Evolutionary conservation across 106 monocot genomes (phyloP), one percentile per base, ranked within the genome.

Genomic region (Xerophyta viscosa): DNA sequence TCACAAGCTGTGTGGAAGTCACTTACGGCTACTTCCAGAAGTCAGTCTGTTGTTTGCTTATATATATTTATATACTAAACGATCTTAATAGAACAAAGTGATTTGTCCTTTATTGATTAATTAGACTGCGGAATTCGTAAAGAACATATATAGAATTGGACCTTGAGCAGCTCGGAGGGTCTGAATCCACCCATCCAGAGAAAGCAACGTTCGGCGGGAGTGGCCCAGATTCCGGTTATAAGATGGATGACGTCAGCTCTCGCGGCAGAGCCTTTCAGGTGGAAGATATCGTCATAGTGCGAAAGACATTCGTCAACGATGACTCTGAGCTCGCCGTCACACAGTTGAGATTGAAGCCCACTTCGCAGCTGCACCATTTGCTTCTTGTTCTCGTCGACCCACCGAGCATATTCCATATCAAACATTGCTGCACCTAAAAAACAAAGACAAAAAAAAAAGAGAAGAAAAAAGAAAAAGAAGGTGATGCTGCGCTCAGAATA

Each of bases 101-200:
- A 52, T 29, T 84, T 81, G 20, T 88, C 81, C 33, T 96, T 72
- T 56, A 78, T 80, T 2, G 66, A 25, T 17, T 88, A 61, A 42
- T 78, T 81, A 18, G 61, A 75, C 36, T 72, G 73, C 6, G 85
- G 75, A 39, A 10, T 39, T 2, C 15, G 15, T 39, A 15, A 39
- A 39, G 10, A 12, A 15, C 10, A 39, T 7, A n/a, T n/a, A 18
- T 46, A 19, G 15, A 46, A 14, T 46, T 3, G 11, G 14, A 98
- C 96, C 86, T 98, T 98, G 64, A 98, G 66, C 36, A 98, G 59
- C 28, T 89, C 89, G 2, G 96, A 98, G 2, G 96, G 89, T 29
- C 81, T 66, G 71, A 90, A 98, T 25, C 96, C 96, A 7, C 89
- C 96, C 61, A 98, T 77, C 96, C 96, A 98, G 11, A 98, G 73